Percentiles rank a stretch among this genome's conserved stretches.
These are phyloP conservation scores for Metarhizium album DNA, from an alignment of 2,329 filamentous ascomycete species.

Conservation along the genomic window DNA sequence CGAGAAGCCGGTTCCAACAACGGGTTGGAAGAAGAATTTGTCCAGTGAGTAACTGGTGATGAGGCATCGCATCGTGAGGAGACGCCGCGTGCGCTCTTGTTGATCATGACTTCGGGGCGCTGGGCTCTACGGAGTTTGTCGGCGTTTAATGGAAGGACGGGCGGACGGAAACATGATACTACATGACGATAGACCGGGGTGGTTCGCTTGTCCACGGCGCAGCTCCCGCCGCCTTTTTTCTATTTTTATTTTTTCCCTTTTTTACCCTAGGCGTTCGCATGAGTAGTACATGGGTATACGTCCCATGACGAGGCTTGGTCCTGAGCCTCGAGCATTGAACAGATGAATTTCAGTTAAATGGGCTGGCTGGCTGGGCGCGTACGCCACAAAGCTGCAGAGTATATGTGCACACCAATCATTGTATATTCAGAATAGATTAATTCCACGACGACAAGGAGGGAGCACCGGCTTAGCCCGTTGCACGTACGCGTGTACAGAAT, in stretches of 20 bases:
- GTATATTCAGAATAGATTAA: not conserved
- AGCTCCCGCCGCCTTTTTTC: not conserved
- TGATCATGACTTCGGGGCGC: not conserved
- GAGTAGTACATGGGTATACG: too few species aligned
- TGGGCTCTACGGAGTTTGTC: not conserved
- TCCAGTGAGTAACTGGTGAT: constrained; percentile 4
- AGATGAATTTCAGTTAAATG: not conserved
- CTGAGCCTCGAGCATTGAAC: too few species aligned
- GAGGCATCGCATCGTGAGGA: not conserved
- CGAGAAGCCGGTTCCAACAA: constrained; percentile 48
- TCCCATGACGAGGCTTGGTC: too few species aligned
- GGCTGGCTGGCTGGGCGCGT: not conserved
- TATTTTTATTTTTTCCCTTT: not conserved
- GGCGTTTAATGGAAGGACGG: not conserved
- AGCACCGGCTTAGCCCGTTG: too few species aligned
- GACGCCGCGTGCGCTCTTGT: not conserved
- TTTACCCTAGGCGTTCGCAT: too few species aligned
- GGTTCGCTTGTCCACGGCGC: not conserved
- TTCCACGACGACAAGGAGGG: too few species aligned
- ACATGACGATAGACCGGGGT: not conserved
- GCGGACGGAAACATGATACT: not conserved
- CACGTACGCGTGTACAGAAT: too few species aligned
- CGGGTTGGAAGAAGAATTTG: constrained; percentile 18
- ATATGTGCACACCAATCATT: not conserved
- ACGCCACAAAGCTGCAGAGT: not conserved